phyloP scores from a whole-genome alignment of 2,329 filamentous ascomycete species.

The Elsinoe necatrix region DNA sequence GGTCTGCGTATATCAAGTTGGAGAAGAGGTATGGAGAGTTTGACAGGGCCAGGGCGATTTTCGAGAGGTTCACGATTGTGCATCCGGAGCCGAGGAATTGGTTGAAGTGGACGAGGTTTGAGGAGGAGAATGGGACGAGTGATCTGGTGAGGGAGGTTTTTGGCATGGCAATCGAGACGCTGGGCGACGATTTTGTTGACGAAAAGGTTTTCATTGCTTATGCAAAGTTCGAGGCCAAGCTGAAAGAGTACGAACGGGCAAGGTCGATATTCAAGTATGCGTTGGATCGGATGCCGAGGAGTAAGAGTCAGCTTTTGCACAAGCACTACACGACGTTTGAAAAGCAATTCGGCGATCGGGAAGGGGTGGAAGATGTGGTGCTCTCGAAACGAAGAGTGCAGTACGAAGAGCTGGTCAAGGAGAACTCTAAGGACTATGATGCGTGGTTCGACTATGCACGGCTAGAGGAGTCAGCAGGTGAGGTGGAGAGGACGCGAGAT shows the following conservation, averaged over 20 bases:
- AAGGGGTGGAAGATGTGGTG: slow-evolving; percentile 92
- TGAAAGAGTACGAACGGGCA: slow-evolving; percentile 91
- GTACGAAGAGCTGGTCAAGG: slow-evolving; percentile 89
- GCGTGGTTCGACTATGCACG: slow-evolving; percentile 93
- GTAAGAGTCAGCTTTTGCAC: slow-evolving; percentile 74
- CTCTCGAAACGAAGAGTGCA: slow-evolving; percentile 86
- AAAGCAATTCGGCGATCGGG: slow-evolving; percentile 90
- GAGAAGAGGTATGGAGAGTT: slow-evolving; percentile 93
- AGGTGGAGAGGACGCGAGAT: slow-evolving; percentile 76
- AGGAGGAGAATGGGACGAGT: slow-evolving; percentile 89
- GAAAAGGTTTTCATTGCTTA: slow-evolving; percentile 94
- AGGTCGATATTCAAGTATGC: slow-evolving; percentile 96
- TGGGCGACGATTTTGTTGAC: slow-evolving; percentile 93
- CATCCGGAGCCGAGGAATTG: slow-evolving; percentile 93
- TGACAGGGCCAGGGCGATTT: slow-evolving; percentile 81
- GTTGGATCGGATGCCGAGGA: slow-evolving; percentile 80
- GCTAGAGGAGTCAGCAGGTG: slow-evolving; percentile 76
- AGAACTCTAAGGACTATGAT: slow-evolving; percentile 95
- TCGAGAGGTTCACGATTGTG: slow-evolving; percentile 79
- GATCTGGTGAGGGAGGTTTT: slow-evolving; percentile 90
- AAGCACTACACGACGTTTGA: slow-evolving; percentile 96
- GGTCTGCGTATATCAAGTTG: slow-evolving; percentile 92
- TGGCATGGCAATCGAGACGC: slow-evolving; percentile 73
- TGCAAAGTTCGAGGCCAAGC: slow-evolving; percentile 85
- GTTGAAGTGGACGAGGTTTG: slow-evolving; percentile 98